Evolutionary conservation across 306 rosid species (phyloP), one percentile per base, ranked within the genome.

Genomic region (Lotus japonicus): DNA sequence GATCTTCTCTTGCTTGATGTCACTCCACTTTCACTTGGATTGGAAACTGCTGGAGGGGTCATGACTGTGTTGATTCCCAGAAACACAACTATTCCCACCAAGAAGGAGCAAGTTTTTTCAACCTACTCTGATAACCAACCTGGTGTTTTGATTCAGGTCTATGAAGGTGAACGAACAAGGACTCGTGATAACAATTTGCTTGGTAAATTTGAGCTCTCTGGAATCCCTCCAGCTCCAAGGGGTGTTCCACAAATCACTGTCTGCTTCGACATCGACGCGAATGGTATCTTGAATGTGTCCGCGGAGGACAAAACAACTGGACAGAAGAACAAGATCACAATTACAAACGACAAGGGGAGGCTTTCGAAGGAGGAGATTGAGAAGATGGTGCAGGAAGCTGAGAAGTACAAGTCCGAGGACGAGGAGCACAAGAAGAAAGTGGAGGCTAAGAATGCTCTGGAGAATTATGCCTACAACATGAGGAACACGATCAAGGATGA

Each of bases 331-430:
- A 85, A 85, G 81, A 85, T 85, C n/a, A 85, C 89, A 17, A 85
- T 85, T 9, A 85, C 89, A 3, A 85, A 85, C 9, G 89, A 85
- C 83, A 85, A 85, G 83, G 89, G 89, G 0, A 73, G 87, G 61
- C 77, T 85, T 1, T 85, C 89, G 0, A 84, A 84, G 75, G 89
- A 83, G 7, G 87, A 83, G 77, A 83, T 83, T 43, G 87, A 83
- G 81, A 83, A 80, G 81, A 84, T 84, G 88, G 88, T 84, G 3
- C 85, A 84, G 72, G 88, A 84, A 55, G 88, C 85, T 2, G 88
- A 84, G 68, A 80, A 84, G 21, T 84, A 84, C 51, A 84, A 80
- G 16, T 62, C 88, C 0, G 85, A 80, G 52, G 88, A 84, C 3
- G 88, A 84, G 65, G 88, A 80, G 45, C 88, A 84, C 50, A 84